These are phyloP conservation scores for Aspergillus fischeri DNA, from an alignment of 2,329 filamentous ascomycete species.

Conservation along the genomic window DNA sequence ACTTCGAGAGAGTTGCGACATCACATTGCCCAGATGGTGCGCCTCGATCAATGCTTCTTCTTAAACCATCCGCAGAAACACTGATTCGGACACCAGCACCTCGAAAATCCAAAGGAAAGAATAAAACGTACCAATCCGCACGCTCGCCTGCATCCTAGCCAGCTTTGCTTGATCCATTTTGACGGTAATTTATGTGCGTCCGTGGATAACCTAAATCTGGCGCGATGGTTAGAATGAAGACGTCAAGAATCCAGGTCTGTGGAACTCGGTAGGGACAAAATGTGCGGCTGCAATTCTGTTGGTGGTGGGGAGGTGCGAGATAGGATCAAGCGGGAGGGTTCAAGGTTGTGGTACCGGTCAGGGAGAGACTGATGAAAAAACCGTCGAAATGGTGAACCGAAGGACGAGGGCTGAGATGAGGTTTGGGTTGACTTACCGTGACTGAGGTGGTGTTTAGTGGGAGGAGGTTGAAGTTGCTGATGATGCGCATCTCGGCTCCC, in stretches of 20 bases:
- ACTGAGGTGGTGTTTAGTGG: slow-evolving; percentile 9
- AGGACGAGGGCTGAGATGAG: background rate
- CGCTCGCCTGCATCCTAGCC: slow-evolving; percentile 62
- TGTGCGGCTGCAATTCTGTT: slow-evolving; percentile 8
- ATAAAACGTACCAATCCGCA: slow-evolving; percentile 64
- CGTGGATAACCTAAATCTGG: slow-evolving; percentile 14
- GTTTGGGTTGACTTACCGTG: slow-evolving; percentile 4
- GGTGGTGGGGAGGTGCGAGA: background rate
- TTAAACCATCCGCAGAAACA: background rate
- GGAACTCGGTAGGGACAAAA: slow-evolving; percentile 11
- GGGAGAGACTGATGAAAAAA: background rate
- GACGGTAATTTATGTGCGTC: slow-evolving; percentile 28
- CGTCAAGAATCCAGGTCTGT: slow-evolving; percentile 14
- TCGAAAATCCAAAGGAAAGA: slow-evolving; percentile 6
- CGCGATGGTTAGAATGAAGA: slow-evolving; percentile 2
- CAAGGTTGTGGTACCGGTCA: background rate
- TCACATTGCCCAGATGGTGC: background rate
- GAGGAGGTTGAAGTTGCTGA: slow-evolving; percentile 7
- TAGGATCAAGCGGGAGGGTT: background rate
- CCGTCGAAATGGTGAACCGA: background rate
- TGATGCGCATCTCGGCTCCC: slow-evolving; percentile 13
- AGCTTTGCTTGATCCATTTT: slow-evolving; percentile 65
- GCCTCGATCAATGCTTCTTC: background rate
- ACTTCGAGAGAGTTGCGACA: background rate
- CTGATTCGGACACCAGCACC: background rate